Percentiles rank a stretch among this genome's conserved stretches.
These are phyloP conservation scores for Cunninghamia lanceolata DNA, from an alignment of 75 land plant genomes.

Conservation along the genomic window DNA sequence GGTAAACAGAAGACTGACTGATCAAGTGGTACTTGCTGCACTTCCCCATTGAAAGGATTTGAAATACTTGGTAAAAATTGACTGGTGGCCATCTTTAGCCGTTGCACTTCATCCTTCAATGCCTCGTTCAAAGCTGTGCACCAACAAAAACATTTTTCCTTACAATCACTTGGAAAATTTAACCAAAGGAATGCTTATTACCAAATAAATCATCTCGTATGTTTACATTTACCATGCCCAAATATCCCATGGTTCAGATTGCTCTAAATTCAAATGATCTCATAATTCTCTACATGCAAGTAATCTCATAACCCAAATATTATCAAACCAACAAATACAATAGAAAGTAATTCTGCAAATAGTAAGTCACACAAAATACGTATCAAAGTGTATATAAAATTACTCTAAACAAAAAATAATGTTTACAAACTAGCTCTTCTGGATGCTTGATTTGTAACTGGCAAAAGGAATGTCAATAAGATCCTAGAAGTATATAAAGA, in stretches of 20 bases:
- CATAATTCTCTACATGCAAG: background rate
- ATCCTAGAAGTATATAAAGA: background rate
- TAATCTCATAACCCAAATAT: background rate
- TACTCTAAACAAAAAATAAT: background rate
- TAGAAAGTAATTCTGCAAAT: background rate
- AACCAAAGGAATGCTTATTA: background rate
- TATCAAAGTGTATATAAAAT: background rate
- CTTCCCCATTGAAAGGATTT: constrained; percentile 29
- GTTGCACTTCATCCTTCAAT: constrained; percentile 78
- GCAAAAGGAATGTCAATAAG: background rate
- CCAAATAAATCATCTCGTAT: background rate
- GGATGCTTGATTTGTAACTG: background rate
- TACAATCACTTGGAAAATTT: background rate
- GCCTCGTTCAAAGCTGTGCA: constrained; percentile 76
- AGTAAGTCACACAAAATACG: background rate
- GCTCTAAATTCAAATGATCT: background rate
- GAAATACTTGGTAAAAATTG: constrained; percentile 38
- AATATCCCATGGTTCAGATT: background rate
- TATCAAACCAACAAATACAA: background rate
- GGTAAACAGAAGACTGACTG: constrained; percentile 9
- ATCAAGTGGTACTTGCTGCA: constrained; percentile 12
- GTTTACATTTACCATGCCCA: background rate
- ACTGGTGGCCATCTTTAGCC: constrained; percentile 76
- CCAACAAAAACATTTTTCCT: background rate
- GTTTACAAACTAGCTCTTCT: background rate